A percentile compares a stretch with the other conserved stretches of the same genome.
Evolutionary conservation across 164 flowering plant genomes (phyloP).

Genomic region (Liriodendron chinense): DNA sequence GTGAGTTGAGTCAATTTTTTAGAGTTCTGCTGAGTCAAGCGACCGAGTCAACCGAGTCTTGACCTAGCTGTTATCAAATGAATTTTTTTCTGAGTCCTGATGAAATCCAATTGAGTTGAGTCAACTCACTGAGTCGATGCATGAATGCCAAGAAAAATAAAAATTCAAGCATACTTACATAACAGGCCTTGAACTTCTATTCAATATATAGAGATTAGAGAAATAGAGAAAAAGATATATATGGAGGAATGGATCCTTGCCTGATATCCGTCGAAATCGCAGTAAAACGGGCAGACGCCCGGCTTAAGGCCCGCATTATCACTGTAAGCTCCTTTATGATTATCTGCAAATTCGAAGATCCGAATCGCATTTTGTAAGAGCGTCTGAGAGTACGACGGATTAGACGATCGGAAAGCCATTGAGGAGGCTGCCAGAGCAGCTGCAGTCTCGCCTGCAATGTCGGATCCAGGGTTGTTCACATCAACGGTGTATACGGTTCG

Average conservation of each 20-base stretch:
- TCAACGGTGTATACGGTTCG: slow-evolving; percentile 80
- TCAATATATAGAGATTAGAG: too few species aligned
- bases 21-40: too few species aligned
- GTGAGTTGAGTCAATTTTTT: too few species aligned
- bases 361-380: slow-evolving; percentile 50
- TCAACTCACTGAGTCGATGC: too few species aligned
- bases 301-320: slow-evolving; percentile 62
- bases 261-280: slow-evolving; percentile 91
- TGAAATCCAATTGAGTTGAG: neutral
- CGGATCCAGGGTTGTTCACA: slow-evolving; percentile 79
- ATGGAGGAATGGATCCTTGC: slow-evolving; percentile 24
- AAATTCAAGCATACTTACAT: neutral
- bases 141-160: too few species aligned
- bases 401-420: slow-evolving; percentile 68
- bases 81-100: too few species aligned
- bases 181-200: too few species aligned
- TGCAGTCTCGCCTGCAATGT: slow-evolving; percentile 92
- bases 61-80: too few species aligned
- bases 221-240: too few species aligned
- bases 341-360: slow-evolving; percentile 73
- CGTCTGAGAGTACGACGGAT: slow-evolving; percentile 73
- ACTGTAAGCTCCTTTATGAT: slow-evolving; percentile 85
- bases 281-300: slow-evolving; percentile 91
- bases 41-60: too few species aligned
- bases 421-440: slow-evolving; percentile 94